Conservation (phyloP, 495 filamentous ascomycete species). For the Acidomyces sp. region DNA sequence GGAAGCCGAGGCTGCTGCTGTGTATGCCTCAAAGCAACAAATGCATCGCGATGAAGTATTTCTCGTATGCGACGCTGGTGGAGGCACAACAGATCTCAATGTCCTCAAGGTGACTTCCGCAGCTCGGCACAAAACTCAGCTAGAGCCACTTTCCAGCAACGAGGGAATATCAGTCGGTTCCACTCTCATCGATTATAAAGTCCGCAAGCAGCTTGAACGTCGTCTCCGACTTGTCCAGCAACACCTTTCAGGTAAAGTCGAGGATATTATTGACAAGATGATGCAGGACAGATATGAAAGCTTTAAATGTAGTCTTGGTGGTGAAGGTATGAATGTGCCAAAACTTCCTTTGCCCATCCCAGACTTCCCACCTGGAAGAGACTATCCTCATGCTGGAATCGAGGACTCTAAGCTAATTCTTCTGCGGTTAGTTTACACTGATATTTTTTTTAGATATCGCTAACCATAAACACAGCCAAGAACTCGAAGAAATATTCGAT, state of each 20-base stretch:
- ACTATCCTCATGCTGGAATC: constrained; percentile 1
- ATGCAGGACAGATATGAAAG: constrained; percentile 5
- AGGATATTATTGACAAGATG: background rate
- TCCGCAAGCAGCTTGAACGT: background rate
- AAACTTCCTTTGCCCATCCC: constrained; percentile 2
- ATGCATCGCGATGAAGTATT: constrained; percentile 30
- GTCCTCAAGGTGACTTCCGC: constrained; percentile 17
- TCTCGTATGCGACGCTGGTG: constrained; percentile 42
- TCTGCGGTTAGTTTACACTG: background rate
- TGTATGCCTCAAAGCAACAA: constrained; percentile 36
- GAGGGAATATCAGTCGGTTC: constrained; percentile 7
- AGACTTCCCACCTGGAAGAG: background rate
- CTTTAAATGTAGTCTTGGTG: constrained; percentile 8
- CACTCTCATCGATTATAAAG: constrained; percentile 5
- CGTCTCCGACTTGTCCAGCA: background rate
- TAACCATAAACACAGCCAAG: constrained; percentile 1
- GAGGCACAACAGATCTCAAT: constrained; percentile 37
- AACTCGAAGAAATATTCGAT: constrained; percentile 6
- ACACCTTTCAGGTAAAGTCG: background rate
- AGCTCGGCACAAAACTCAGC: background rate
- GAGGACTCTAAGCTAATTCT: constrained; percentile 3
- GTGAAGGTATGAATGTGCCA: constrained; percentile 2
- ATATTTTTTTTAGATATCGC: background rate
- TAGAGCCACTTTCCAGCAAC: constrained; percentile 4
- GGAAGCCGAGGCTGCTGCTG: constrained; percentile 56